A percentile compares a stretch with the other conserved stretches of the same genome.
Evolutionary conservation across 2,329 filamentous ascomycete genomes (phyloP).

Genomic region (Clarireedia sp.): DNA sequence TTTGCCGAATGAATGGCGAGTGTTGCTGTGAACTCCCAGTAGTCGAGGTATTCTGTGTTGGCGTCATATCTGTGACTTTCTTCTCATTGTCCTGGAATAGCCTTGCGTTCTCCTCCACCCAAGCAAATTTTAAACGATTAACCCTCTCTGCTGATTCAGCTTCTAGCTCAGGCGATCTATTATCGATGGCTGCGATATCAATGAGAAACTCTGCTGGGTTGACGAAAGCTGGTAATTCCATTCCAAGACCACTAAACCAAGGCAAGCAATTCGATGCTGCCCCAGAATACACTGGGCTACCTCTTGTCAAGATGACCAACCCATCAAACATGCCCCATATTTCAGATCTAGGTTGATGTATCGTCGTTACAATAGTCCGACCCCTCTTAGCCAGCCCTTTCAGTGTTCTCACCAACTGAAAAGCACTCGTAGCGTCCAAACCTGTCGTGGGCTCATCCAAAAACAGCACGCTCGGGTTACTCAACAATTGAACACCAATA

Average conservation of each 20-base stretch:
- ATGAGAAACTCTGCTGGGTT: conserved; percentile 74
- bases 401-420: conserved; percentile 62
- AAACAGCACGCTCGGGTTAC: conserved; percentile 70
- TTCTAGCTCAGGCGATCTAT: conserved; percentile 59
- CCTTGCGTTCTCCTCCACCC: conserved; percentile 38
- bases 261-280: conserved; percentile 47
- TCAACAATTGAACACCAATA: conserved; percentile 71
- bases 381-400: conserved; percentile 61
- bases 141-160: conserved; percentile 51
- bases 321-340: conserved; percentile 74
- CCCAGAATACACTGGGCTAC: conserved; percentile 62
- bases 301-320: conserved; percentile 59
- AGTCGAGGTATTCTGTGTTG: neutral
- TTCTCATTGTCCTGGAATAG: conserved; percentile 13
- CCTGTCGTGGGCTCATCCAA: conserved; percentile 75
- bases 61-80: conserved; percentile 5
- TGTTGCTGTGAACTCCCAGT: conserved; percentile 30
- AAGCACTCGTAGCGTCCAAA: conserved; percentile 69
- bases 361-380: conserved; percentile 63
- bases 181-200: conserved; percentile 67
- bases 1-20: conserved; percentile 53
- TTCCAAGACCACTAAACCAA: conserved; percentile 55
- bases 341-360: conserved; percentile 71
- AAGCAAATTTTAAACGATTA: conserved; percentile 50
- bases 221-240: conserved; percentile 60